Percentiles rank a stretch among this genome's conserved stretches.
Conservation (phyloP, 2,329 filamentous ascomycete species). For the Botryosphaeria dothidea region DNA sequence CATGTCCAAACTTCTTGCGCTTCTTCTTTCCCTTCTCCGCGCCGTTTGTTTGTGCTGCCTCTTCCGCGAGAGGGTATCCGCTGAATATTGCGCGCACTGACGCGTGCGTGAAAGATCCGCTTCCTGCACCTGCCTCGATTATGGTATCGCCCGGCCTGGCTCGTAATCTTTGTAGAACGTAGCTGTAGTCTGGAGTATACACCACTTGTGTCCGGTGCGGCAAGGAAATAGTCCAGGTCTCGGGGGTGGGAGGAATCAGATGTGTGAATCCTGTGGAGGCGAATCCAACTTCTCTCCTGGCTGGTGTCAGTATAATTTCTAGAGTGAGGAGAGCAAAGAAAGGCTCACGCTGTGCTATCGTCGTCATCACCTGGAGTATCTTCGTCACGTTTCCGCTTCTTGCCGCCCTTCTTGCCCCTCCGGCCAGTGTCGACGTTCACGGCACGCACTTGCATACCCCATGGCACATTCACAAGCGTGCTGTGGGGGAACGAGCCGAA, state of each 20-base stretch:
- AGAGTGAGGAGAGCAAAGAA: not conserved
- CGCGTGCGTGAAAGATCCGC: conserved; percentile 82
- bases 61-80: conserved; percentile 56
- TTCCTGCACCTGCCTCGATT: conserved; percentile 80
- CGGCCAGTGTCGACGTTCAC: conserved; percentile 90
- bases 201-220: conserved; percentile 85
- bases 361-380: conserved; percentile 37
- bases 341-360: conserved; percentile 23
- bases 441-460: conserved; percentile 90
- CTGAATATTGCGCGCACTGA: conserved; percentile 74
- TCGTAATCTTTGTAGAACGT: conserved; percentile 74
- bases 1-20: conserved; percentile 58
- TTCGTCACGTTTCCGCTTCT: conserved; percentile 51
- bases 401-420: conserved; percentile 64
- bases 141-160: conserved; percentile 71
- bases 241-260: conserved; percentile 75
- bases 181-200: conserved; percentile 85
- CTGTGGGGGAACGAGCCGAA: conserved; percentile 73
- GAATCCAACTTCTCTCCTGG: conserved; percentile 46
- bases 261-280: conserved; percentile 72
- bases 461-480: conserved; percentile 67
- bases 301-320: not conserved
- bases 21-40: conserved; percentile 28
- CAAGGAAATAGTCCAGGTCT: conserved; percentile 77
- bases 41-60: conserved; percentile 29